Conservation (phyloP, 2,329 filamentous ascomycete species). For the Ascomycota sp. region DNA sequence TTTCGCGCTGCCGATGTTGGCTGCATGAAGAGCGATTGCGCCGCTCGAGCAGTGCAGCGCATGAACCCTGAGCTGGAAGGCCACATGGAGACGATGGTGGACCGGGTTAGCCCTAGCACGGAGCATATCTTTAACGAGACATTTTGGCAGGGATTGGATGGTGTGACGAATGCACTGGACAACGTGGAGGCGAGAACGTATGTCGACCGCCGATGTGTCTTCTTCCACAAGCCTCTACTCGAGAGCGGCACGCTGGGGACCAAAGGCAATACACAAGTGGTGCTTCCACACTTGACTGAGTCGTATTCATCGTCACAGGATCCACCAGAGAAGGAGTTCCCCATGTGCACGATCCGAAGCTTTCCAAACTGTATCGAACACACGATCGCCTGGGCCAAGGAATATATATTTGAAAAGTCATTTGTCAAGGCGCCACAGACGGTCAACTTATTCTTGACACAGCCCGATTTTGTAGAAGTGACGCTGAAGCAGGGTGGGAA, state of each 20-base stretch:
- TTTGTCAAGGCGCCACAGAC: conserved; percentile 88
- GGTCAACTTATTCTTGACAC: conserved; percentile 79
- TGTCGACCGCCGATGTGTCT: conserved; percentile 85
- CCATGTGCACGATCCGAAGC: conserved; percentile 91
- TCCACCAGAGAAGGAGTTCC: conserved; percentile 93
- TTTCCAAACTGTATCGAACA: conserved; percentile 98
- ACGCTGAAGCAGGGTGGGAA: conserved; percentile 84
- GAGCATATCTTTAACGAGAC: conserved; percentile 84
- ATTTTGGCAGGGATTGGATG: conserved; percentile 74
- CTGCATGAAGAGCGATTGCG: conserved; percentile 87
- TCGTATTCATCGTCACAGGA: conserved; percentile 92
- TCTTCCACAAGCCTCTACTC: conserved; percentile 89
- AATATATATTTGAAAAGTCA: conserved; percentile 69
- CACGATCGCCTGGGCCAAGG: conserved; percentile 93
- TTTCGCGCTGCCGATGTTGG: conserved; percentile 89
- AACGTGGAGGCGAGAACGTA: conserved; percentile 95
- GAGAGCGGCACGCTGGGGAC: conserved; percentile 97
- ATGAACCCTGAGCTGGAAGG: conserved; percentile 89
- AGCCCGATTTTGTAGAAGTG: conserved; percentile 71
- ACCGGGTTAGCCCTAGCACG: conserved; percentile 77
- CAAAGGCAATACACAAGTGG: conserved; percentile 94
- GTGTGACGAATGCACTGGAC: conserved; percentile 89
- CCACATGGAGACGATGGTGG: conserved; percentile 67
- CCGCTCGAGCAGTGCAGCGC: conserved; percentile 64
- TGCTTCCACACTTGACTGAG: conserved; percentile 76